A percentile compares a stretch with the other conserved stretches of the same genome.
Evolutionary conservation across 495 filamentous ascomycete genomes (phyloP).

Genomic region (Penicillium cataractarum): DNA sequence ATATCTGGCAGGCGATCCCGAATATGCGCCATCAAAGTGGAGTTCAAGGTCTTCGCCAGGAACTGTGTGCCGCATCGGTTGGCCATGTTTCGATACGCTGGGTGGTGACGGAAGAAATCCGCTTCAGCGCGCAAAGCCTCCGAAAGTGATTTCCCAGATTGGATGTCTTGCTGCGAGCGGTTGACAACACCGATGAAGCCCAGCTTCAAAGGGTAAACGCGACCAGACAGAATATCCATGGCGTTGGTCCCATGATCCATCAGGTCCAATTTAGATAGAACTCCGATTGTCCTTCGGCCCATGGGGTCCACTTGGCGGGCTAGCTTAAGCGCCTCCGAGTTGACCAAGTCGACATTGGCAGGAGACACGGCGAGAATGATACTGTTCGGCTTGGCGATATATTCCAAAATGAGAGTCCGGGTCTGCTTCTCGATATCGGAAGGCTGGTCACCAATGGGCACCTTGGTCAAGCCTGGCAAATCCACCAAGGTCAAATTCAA

Average conservation of each 20-base stretch:
- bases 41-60: constrained; percentile 92
- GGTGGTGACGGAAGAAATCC: constrained; percentile 97
- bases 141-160: constrained; percentile 85
- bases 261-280: constrained; percentile 94
- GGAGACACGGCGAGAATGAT: constrained; percentile 97
- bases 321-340: constrained; percentile 96
- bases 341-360: constrained; percentile 97
- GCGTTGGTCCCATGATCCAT: constrained; percentile 99
- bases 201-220: constrained; percentile 95
- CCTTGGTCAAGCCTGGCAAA: constrained; percentile 94
- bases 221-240: constrained; percentile 91
- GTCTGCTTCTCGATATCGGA: constrained; percentile 99
- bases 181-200: constrained; percentile 99
- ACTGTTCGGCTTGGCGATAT: constrained; percentile 98
- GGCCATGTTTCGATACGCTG: constrained; percentile 95
- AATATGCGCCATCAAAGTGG: constrained; percentile 94
- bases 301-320: constrained; percentile 96
- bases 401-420: constrained; percentile 93
- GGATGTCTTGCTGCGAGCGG: constrained; percentile 97
- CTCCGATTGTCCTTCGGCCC: constrained; percentile 92
- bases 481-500: constrained; percentile 96
- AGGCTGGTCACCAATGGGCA: constrained; percentile 97
- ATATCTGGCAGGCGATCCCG: constrained; percentile 95
- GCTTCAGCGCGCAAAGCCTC: constrained; percentile 88
- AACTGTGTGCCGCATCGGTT: constrained; percentile 93